These are phyloP conservation scores for Ophiocordyceps australis DNA, from an alignment of 2,329 filamentous ascomycete genomes.

Conservation along the genomic window DNA sequence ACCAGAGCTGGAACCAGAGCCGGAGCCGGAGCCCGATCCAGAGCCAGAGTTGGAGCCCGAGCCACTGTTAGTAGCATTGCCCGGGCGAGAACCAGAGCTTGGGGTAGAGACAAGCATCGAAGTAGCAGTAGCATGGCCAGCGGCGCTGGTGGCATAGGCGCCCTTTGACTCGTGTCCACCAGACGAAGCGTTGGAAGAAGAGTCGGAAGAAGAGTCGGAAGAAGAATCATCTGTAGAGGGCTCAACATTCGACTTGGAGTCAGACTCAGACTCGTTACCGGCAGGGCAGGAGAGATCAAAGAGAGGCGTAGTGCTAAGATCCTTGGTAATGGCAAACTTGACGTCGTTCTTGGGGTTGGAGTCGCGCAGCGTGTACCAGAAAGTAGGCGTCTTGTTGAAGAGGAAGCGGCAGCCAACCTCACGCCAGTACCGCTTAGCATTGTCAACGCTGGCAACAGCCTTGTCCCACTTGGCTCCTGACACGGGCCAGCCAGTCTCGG, in stretches of 20 bases:
- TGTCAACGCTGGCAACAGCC: conserved; percentile 34
- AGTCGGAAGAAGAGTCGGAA: conserved; percentile 5
- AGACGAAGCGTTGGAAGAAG: conserved; percentile 1
- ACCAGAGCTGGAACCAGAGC: conserved; percentile 1
- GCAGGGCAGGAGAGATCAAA: conserved; percentile 36
- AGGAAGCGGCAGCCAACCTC: conserved; percentile 40
- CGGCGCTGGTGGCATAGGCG: conserved; percentile 1
- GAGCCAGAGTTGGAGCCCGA: conserved; percentile 1
- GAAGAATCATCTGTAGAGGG: no score
- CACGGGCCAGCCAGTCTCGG: conserved; percentile 49
- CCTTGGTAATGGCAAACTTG: conserved; percentile 37
- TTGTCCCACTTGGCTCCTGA: conserved; percentile 32
- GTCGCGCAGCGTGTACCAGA: conserved; percentile 45
- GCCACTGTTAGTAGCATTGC: background rate
- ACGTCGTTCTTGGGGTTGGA: conserved; percentile 39
- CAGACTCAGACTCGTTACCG: no score
- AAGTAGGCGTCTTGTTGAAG: conserved; percentile 34
- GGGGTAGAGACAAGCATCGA: no score
- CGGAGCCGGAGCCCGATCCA: conserved; percentile 1
- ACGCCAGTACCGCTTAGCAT: conserved; percentile 47
- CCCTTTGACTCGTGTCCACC: conserved; percentile 1
- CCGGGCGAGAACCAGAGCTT: conserved; percentile 1
- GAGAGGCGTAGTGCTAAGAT: conserved; percentile 29
- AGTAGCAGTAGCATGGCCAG: conserved; percentile 1
- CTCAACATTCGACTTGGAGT: no score